These are phyloP conservation scores for Globisporangium paddicum DNA, from an alignment of 352 stramenopile genomes.

Conservation along the genomic window DNA sequence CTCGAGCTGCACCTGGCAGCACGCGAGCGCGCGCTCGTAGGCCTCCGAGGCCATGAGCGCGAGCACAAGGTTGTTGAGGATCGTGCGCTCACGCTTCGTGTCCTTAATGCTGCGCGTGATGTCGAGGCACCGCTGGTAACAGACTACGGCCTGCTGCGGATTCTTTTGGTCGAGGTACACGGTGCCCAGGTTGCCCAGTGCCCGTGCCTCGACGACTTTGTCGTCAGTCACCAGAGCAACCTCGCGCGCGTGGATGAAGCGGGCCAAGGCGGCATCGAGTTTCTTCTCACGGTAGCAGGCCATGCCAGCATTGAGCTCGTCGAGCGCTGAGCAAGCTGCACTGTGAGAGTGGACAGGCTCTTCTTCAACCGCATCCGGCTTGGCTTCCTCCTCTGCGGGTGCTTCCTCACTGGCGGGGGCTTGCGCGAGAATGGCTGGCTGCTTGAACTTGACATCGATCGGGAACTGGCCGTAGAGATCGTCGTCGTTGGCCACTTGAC, in stretches of 20 bases:
- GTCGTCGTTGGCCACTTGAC: not conserved
- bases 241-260: conserved; percentile 63
- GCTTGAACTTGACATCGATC: conserved; percentile 1
- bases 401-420: not conserved
- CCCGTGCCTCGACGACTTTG: conserved; percentile 62
- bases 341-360: conserved; percentile 9
- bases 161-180: conserved; percentile 74
- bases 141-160: conserved; percentile 58
- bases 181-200: conserved; percentile 72
- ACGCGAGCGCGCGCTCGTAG: conserved; percentile 46
- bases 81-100: conserved; percentile 72
- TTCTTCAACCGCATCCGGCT: not conserved
- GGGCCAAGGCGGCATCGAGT: conserved; percentile 52
- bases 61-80: conserved; percentile 83
- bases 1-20: conserved; percentile 66
- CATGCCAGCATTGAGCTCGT: conserved; percentile 76
- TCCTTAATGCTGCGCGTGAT: conserved; percentile 70
- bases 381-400: not conserved
- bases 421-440: not conserved
- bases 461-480: conserved; percentile 20
- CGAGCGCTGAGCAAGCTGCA: conserved; percentile 33
- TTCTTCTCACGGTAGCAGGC: conserved; percentile 66
- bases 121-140: conserved; percentile 73
- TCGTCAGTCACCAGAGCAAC: conserved; percentile 38
- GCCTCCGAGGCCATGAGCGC: conserved; percentile 61